Base-by-base conservation (phyloP, 768 basidiomycete genomes). In the Russula lepida region DNA sequence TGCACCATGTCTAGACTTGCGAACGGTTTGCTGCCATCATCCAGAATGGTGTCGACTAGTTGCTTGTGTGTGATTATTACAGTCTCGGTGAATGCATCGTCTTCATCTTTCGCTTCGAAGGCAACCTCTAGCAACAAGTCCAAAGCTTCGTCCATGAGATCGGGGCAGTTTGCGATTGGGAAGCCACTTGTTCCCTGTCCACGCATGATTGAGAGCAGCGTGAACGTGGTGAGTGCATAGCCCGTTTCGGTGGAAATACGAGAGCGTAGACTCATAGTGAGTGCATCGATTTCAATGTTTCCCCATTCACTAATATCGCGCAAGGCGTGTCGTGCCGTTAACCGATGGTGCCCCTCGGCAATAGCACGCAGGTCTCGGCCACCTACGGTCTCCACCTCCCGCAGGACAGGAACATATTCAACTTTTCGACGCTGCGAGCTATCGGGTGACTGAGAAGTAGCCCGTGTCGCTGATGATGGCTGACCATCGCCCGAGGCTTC, bases 241-340 rank as follows among this genome's bases (percentile, higher is more conserved):
- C 93, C 87, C 56, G 95, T 75, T 72, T 99, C 95, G 49, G 83
- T 79, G 9, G 85, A 80, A 44, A 98, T 74, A 37, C 95, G 80
- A 37, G 90, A 95, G 33, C 94, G 88, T 43, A 99, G 75, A 32
- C 90, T 89, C 87, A 99, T 86, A n/a, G 85, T 86, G 53, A 99
- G 78, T n/a, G 85, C 85, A 69, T 97, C 94, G 60, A 98, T 85
- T 68, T 98, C 95, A 53, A 95, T 83, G 8, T 78, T 79, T 23
- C 92, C 93, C 84, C 94, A 92, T 56, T 95, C 92, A 69, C 86
- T 84, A 64, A 91, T 80, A 54, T 86, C 83, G 21, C 59, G 88
- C 80, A 68, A 88, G 71, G 6, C 81, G 78, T 47, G 88, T 81
- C 55, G 79, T 76, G 53, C 35, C 49, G 81, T 76, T n/a, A 72